Evolutionary conservation across 768 basidiomycete genomes (phyloP), one percentile per base, ranked within the genome.

Genomic region (Pleurotus sapidus): DNA sequence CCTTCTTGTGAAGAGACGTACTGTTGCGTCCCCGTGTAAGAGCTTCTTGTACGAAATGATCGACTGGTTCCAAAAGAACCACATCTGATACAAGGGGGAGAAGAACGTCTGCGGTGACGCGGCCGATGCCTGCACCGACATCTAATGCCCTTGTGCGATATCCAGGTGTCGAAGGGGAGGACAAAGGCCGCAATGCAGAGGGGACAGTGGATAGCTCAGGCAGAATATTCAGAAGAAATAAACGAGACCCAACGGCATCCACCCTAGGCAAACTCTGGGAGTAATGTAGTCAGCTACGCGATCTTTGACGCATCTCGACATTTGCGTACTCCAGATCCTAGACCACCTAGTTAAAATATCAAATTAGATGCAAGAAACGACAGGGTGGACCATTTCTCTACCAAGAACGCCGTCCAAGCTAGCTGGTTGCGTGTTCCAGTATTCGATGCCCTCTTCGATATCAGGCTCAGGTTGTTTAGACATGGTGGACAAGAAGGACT

Each of bases 61-160:
- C 79, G 1, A 94, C 92, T 3, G 96, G 97, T 70, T 98, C 96
- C 57, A 96, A 80, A 55, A 96, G 83, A 45, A 94, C 86, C 48
- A 98, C 93, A 62, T 93, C 89, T 20, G 86, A 81, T 60, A 95
- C 82, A 54, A 98, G 86, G 64, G 88, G 89, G n/a, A 98, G 82
- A 34, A 99, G 84, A 11, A 95, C 92, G 62, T 91, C 86, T 2
- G 84, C 77, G 0, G 95, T 96, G 24, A 97, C 94, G 53, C 96
- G 87, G 9, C 96, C 96, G 48, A 99, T 88, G 9, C 96, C 96
- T 5, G 95, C 95, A 14, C 91, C 96, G 57, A 95, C 93, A 65
- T 99, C 96, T 18, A 99, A 80, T 0, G 91, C 95, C 46, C 92
- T 84, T 24, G 77, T 83, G 46, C 78, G 75, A 9, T 67, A 42